phyloP scores from a whole-genome alignment of 768 basidiomycete species.

The Leccinum sublutescens region DNA sequence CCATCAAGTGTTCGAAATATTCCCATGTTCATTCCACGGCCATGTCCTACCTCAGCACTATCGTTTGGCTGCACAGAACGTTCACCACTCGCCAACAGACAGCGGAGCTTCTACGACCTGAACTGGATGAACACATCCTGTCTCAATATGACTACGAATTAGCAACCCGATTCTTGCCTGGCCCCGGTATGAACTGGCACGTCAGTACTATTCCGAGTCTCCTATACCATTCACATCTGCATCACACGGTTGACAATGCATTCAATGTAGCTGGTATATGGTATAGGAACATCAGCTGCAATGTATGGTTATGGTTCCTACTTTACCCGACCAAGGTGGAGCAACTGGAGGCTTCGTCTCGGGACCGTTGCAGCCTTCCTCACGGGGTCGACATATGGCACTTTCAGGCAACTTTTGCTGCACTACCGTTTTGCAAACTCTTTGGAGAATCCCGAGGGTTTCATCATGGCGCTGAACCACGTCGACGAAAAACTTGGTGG shows the following conservation, averaged over 20 bases:
- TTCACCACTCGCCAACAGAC: constrained; percentile 43
- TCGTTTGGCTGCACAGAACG: constrained; percentile 41
- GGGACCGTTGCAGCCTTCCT: constrained; percentile 25
- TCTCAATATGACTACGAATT: constrained; percentile 53
- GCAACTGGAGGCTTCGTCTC: constrained; percentile 24
- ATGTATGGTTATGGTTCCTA: constrained; percentile 27
- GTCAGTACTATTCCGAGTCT: constrained; percentile 32
- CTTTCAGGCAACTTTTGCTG: constrained; percentile 27
- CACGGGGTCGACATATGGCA: constrained; percentile 34
- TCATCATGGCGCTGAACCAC: constrained; percentile 31
- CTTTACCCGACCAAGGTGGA: constrained; percentile 30
- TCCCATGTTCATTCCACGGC: background rate
- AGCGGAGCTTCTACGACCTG: constrained; percentile 30
- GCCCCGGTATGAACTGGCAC: constrained; percentile 43
- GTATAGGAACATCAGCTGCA: constrained; percentile 22
- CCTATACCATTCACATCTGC: background rate
- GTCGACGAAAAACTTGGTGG: constrained; percentile 33
- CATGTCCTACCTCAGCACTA: constrained; percentile 30
- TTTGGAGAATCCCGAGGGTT: constrained; percentile 31
- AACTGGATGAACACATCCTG: constrained; percentile 28
- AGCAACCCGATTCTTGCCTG: constrained; percentile 53
- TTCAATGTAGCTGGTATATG: constrained; percentile 21
- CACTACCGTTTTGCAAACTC: constrained; percentile 32
- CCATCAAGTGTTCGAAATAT: background rate
- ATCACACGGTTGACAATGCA: constrained; percentile 2